A percentile compares a stretch with the other conserved stretches of the same genome.
These are phyloP conservation scores for Coprinopsis sp. DNA, from an alignment of 768 basidiomycete species.

Conservation along the genomic window DNA sequence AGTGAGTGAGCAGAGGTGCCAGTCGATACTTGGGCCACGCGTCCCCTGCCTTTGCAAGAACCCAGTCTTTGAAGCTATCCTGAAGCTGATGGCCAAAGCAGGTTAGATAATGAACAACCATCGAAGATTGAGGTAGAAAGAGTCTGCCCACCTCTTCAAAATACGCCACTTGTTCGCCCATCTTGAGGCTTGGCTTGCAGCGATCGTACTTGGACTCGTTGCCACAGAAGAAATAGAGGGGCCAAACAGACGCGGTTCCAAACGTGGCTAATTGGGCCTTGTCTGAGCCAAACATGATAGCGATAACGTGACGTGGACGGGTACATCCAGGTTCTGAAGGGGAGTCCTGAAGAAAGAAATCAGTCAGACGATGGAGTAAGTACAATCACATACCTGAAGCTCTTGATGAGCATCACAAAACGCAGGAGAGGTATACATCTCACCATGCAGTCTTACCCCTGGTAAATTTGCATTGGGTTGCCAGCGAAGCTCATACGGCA, in stretches of 20 bases:
- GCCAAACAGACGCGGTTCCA: slow-evolving; percentile 29
- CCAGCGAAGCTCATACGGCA: slow-evolving; percentile 13
- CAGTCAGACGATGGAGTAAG: not conserved
- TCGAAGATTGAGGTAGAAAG: slow-evolving; percentile 13
- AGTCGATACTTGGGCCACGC: too few species aligned
- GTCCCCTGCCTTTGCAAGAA: not conserved
- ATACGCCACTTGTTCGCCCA: slow-evolving; percentile 36
- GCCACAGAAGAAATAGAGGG: slow-evolving; percentile 29
- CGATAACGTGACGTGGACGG: slow-evolving; percentile 15
- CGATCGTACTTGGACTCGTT: slow-evolving; percentile 35
- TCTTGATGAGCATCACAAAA: slow-evolving; percentile 16
- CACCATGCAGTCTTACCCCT: slow-evolving; percentile 13
- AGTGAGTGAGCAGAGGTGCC: slow-evolving; percentile 1
- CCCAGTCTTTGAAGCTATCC: too few species aligned
- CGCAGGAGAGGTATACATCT: slow-evolving; percentile 17
- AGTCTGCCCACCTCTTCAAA: slow-evolving; percentile 29
- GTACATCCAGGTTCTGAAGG: slow-evolving; percentile 4
- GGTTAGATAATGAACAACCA: too few species aligned
- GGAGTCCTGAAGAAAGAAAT: not conserved
- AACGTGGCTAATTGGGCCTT: slow-evolving; percentile 29
- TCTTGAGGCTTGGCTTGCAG: slow-evolving; percentile 17
- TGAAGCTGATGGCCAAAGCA: too few species aligned
- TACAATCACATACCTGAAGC: not conserved
- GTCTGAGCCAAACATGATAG: slow-evolving; percentile 28
- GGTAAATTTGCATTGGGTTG: not conserved